Evolutionary conservation across 306 rosid species (phyloP).

Genomic region (Coriaria nepalensis): DNA sequence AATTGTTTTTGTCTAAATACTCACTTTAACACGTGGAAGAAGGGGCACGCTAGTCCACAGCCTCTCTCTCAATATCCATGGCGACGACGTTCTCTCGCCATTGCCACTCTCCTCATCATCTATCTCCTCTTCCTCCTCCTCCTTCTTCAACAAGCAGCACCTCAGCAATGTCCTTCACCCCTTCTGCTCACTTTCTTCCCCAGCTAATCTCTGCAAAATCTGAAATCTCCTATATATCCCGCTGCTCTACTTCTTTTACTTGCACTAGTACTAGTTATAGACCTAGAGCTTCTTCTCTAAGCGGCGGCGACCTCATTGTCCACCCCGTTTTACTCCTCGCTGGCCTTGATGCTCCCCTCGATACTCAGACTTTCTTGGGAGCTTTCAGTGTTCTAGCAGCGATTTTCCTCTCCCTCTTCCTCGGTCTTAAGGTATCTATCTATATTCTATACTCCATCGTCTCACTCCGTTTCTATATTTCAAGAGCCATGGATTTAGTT

Average conservation of each 20-base stretch:
- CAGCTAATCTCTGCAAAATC: slow-evolving; percentile 21
- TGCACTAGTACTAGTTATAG: slow-evolving; percentile 16
- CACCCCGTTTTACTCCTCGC: slow-evolving; percentile 47
- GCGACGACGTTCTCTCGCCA: slow-evolving; percentile 25
- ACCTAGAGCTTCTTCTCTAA: not conserved
- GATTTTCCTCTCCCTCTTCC: slow-evolving; percentile 81
- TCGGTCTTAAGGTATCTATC: slow-evolving; percentile 60
- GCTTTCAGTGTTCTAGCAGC: slow-evolving; percentile 74
- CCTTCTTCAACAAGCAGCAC: slow-evolving; percentile 22
- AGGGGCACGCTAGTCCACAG: too few relatives aligned
- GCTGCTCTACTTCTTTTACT: slow-evolving; percentile 15
- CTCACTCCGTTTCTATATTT: slow-evolving; percentile 6
- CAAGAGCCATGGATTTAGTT: too few relatives aligned
- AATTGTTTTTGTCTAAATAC: not conserved
- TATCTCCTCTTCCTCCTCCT: slow-evolving; percentile 17
- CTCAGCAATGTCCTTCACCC: slow-evolving; percentile 17
- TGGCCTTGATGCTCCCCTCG: slow-evolving; percentile 35
- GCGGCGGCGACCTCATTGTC: slow-evolving; percentile 20
- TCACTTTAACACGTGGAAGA: too few relatives aligned
- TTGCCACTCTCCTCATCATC: slow-evolving; percentile 33
- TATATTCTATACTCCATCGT: not conserved
- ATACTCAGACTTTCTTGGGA: slow-evolving; percentile 71
- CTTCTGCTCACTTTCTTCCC: slow-evolving; percentile 25
- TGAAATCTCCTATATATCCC: slow-evolving; percentile 16
- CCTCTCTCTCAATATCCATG: slow-evolving; percentile 33